Conservation (phyloP, 2,329 filamentous ascomycete genomes). For the Gnomoniopsis sp. region DNA sequence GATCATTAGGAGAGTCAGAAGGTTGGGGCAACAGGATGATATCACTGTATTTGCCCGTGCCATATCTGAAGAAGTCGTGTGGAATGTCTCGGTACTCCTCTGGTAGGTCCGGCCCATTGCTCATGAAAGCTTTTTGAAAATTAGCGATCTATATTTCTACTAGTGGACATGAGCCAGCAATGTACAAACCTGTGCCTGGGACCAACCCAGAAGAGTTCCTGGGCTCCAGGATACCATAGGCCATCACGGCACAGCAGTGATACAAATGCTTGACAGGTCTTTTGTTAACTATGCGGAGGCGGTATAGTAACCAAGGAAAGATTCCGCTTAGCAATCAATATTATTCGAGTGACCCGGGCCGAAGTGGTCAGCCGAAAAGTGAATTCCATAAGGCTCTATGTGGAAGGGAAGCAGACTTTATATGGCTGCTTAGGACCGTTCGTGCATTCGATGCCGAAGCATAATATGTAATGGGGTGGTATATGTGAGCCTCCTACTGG, state of each 20-base stretch:
- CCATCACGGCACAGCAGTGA: neutral
- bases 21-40: neutral
- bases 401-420: no score
- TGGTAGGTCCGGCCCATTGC: neutral
- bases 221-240: neutral
- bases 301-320: no score
- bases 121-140: neutral
- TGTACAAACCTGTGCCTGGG: neutral
- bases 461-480: no score
- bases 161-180: neutral
- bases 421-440: no score
- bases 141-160: neutral
- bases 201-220: neutral
- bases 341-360: no score
- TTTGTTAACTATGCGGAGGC: neutral
- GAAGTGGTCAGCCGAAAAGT: no score
- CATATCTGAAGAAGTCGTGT: neutral
- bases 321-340: no score
- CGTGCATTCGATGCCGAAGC: no score
- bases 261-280: neutral
- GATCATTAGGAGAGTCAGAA: neutral
- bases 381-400: no score
- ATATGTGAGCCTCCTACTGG: no score
- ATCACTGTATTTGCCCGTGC: neutral
- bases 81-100: neutral